A percentile compares a stretch with the other conserved stretches of the same genome.
Conservation (phyloP, 176 grass and related monocot genomes). For the Aegilops longissima region DNA sequence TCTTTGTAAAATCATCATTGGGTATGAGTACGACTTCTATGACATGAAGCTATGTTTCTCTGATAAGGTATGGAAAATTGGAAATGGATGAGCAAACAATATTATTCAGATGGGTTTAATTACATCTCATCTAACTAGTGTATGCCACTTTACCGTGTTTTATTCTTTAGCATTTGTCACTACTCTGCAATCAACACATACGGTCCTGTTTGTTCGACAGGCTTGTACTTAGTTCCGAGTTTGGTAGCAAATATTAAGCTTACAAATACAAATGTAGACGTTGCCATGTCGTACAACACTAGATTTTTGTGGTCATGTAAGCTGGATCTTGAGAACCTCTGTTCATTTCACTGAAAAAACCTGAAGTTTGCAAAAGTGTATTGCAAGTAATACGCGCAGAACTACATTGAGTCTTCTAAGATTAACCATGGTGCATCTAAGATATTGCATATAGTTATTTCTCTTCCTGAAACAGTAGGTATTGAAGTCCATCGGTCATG, state of each 20-base stretch:
- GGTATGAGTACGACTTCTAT: not conserved
- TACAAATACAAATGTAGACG: not conserved
- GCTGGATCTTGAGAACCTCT: not conserved
- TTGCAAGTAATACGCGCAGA: not conserved
- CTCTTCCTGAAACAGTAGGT: no score
- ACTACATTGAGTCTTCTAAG: not conserved
- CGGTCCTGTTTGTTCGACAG: no score
- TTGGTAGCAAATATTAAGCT: no score
- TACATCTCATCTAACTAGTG: not conserved
- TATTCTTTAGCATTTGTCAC: not conserved
- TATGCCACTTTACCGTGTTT: not conserved
- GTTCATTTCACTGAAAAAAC: not conserved
- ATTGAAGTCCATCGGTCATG: no score
- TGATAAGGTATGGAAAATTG: not conserved
- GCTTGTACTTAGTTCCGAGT: no score
- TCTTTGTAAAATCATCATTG: not conserved
- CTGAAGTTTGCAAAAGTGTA: not conserved
- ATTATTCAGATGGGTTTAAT: not conserved
- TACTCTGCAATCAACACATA: no score
- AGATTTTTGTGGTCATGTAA: not conserved
- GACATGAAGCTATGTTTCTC: not conserved
- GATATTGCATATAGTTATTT: not conserved
- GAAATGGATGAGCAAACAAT: not conserved
- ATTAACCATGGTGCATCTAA: not conserved
- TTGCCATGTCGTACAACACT: not conserved